Percentiles rank a stretch among this genome's conserved stretches.
phyloP scores from a whole-genome alignment of 306 rosid species.

The Medicago lupulina region DNA sequence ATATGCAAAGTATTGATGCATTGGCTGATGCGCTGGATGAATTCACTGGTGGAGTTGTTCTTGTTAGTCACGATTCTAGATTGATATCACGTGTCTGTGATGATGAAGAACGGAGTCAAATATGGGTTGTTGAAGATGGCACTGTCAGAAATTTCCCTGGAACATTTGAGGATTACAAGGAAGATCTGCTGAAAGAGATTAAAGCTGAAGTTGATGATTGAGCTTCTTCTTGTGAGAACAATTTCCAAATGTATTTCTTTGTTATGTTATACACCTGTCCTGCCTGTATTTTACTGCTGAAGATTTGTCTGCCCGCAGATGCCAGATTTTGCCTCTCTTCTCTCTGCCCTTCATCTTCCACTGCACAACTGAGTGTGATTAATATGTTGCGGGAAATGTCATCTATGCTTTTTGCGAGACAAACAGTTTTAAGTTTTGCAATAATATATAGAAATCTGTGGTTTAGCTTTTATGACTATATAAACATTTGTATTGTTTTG shows the following conservation, averaged over 20 bases:
- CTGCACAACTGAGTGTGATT: constrained; percentile 40
- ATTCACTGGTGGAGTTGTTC: constrained; percentile 76
- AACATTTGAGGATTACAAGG: constrained; percentile 30
- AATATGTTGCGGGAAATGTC: constrained; percentile 30
- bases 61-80: constrained; percentile 59
- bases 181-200: constrained; percentile 29
- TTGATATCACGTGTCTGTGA: constrained; percentile 64
- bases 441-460: constrained; percentile 23
- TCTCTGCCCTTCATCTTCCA: neutral
- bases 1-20: constrained; percentile 87
- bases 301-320: constrained; percentile 12
- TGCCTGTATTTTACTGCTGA: constrained; percentile 20
- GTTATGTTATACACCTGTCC: neutral
- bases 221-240: constrained; percentile 24
- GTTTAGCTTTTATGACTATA: constrained; percentile 24
- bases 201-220: constrained; percentile 36
- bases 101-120: constrained; percentile 74
- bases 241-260: constrained; percentile 4
- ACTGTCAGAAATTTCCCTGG: constrained; percentile 27
- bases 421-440: neutral
- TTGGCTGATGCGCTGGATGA: constrained; percentile 54
- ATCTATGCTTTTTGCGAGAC: constrained; percentile 4
- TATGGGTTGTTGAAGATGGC: constrained; percentile 84
- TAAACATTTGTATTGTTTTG: constrained; percentile 27
- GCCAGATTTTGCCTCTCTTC: constrained; percentile 24